Conservation (phyloP, 352 stramenopile genomes). For the Pythium volutum region DNA sequence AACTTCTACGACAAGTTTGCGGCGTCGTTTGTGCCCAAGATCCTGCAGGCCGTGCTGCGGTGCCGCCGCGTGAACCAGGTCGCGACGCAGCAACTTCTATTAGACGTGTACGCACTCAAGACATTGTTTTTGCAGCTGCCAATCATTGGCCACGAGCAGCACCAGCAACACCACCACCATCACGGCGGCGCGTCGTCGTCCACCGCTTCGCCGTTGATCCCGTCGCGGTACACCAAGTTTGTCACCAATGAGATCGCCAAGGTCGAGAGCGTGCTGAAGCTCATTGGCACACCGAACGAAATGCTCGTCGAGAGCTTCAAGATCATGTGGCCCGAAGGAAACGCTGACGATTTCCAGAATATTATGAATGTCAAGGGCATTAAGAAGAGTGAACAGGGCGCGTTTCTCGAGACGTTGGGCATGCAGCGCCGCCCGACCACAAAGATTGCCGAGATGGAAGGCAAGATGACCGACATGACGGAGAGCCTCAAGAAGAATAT, state of each 20-base stretch:
- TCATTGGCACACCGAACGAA: constrained; percentile 94
- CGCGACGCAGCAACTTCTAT: constrained; percentile 97
- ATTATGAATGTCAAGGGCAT: constrained; percentile 96
- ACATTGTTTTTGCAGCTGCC: constrained; percentile 95
- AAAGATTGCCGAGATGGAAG: constrained; percentile 81
- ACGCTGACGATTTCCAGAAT: constrained; percentile 90
- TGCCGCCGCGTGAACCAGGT: constrained; percentile 95
- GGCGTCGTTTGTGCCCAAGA: constrained; percentile 88
- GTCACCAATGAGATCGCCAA: constrained; percentile 95
- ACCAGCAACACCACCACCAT: constrained; percentile 28
- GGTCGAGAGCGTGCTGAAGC: constrained; percentile 97
- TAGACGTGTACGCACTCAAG: constrained; percentile 98
- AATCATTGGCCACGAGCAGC: constrained; percentile 61
- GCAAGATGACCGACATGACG: constrained; percentile 87
- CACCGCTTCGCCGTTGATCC: constrained; percentile 63
- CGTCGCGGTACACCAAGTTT: constrained; percentile 96
- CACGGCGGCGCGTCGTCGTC: constrained; percentile 3
- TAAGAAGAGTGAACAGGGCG: constrained; percentile 69
- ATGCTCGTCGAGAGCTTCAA: constrained; percentile 97
- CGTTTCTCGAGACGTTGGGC: constrained; percentile 59
- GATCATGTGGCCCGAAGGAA: constrained; percentile 94
- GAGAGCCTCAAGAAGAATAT: constrained; percentile 85
- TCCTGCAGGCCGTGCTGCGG: constrained; percentile 86
- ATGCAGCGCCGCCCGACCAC: constrained; percentile 60
- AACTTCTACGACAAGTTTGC: constrained; percentile 99